Evolutionary conservation across 2,329 filamentous ascomycete genomes (phyloP).

Genomic region (Tolypocladium pustulatum): DNA sequence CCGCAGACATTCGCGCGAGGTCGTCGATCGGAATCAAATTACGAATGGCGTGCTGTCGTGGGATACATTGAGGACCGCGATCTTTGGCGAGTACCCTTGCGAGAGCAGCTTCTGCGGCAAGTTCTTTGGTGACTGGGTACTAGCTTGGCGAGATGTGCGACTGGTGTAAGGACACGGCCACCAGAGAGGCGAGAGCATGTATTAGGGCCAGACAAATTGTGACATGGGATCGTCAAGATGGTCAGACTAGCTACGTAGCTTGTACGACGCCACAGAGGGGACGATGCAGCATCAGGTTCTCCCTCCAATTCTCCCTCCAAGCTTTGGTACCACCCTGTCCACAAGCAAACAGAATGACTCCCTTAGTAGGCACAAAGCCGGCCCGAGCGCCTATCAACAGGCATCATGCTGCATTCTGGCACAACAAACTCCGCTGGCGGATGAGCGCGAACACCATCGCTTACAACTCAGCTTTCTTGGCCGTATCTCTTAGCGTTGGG

Average conservation of each 20-base stretch:
- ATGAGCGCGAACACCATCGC: neutral
- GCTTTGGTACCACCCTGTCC: neutral
- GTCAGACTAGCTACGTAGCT: neutral
- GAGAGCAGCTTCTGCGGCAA: neutral
- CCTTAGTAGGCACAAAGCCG: neutral
- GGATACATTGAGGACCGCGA: no score
- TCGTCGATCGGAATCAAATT: no score
- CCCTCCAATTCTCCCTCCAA: neutral
- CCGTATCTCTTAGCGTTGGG: slow-evolving; percentile 37
- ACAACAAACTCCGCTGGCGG: neutral
- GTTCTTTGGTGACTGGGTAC: neutral
- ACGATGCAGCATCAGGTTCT: no score
- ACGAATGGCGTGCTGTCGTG: no score
- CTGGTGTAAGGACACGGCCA: neutral
- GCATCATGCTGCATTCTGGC: no score
- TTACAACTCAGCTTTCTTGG: slow-evolving; percentile 34
- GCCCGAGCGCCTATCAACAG: neutral
- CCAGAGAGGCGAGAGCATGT: neutral
- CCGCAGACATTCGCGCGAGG: no score
- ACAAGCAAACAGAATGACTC: neutral
- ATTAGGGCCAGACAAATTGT: neutral
- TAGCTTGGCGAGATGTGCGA: neutral
- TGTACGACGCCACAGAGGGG: no score
- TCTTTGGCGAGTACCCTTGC: no score
- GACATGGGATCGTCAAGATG: neutral